phyloP scores from a whole-genome alignment of 1,284 basidiomycete species.

The Cryptococcus floricola region DNA sequence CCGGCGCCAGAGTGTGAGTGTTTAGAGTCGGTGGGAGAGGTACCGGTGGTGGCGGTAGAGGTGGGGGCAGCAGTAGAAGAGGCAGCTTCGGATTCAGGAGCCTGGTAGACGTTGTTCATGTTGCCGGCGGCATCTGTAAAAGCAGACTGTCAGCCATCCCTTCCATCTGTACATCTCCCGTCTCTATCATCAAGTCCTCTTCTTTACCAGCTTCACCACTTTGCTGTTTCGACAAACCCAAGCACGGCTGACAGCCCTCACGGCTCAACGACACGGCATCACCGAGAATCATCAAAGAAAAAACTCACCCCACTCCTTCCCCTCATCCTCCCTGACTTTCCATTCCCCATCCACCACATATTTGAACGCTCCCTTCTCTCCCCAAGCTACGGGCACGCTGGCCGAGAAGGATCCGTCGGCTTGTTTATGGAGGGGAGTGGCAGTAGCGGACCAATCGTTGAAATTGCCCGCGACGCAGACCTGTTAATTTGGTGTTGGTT shows the following conservation, averaged over 20 bases:
- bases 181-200: neutral
- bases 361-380: conserved; percentile 49
- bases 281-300: neutral
- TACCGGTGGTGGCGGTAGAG: conserved; percentile 5
- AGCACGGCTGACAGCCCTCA: neutral
- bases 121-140: conserved; percentile 46
- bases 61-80: conserved; percentile 8
- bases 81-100: conserved; percentile 24
- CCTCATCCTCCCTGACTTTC: conserved; percentile 50
- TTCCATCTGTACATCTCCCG: neutral
- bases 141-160: neutral
- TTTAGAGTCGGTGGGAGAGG: conserved; percentile 1
- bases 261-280: neutral
- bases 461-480: conserved; percentile 47
- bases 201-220: neutral
- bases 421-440: conserved; percentile 38
- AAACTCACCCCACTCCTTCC: conserved; percentile 49
- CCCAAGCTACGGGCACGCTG: conserved; percentile 39
- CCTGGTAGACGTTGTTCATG: conserved; percentile 50
- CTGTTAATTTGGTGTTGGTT: conserved; percentile 13
- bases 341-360: conserved; percentile 49
- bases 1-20: neutral
- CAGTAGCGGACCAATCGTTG: conserved; percentile 47
- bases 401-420: conserved; percentile 39
- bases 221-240: neutral